Percentiles rank a stretch among this genome's conserved stretches.
phyloP scores from a whole-genome alignment of 2,329 filamentous ascomycete species.

The Diaporthe capsici region DNA sequence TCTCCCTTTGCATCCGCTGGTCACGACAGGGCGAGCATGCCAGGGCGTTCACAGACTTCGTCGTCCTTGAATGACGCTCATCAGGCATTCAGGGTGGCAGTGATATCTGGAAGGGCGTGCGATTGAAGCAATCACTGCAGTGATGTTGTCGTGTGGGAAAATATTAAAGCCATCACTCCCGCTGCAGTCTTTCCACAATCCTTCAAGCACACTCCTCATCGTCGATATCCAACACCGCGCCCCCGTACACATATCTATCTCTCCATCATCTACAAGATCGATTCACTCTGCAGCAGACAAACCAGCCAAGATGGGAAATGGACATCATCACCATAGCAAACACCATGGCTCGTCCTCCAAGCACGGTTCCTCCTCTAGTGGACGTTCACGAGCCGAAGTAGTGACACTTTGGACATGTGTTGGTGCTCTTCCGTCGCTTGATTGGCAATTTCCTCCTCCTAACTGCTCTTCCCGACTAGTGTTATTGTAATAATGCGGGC shows the following conservation, averaged over 20 bases:
- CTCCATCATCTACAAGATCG: neutral
- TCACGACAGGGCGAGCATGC: neutral
- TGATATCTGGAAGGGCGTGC: neutral
- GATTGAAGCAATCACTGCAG: neutral
- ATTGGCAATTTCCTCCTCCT: neutral
- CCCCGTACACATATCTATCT: neutral
- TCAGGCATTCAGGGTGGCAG: slow-evolving; percentile 27
- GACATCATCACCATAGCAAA: neutral
- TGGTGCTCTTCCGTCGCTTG: neutral
- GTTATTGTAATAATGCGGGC: neutral
- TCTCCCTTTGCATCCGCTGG: neutral
- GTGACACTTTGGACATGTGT: slow-evolving; percentile 22
- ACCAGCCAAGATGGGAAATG: neutral
- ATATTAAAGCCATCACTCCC: neutral
- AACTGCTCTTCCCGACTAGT: neutral
- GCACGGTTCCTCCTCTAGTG: neutral
- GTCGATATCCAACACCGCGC: neutral
- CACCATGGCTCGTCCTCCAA: slow-evolving; percentile 5
- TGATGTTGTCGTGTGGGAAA: neutral
- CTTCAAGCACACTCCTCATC: neutral
- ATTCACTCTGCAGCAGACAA: no score
- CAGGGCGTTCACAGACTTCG: neutral
- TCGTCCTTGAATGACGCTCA: neutral
- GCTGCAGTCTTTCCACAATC: neutral
- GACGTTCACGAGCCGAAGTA: neutral